Percentiles rank a stretch among this genome's conserved stretches.
Evolutionary conservation across 805 yeast genomes (phyloP).

Genomic region (Torulaspora quercuum): DNA sequence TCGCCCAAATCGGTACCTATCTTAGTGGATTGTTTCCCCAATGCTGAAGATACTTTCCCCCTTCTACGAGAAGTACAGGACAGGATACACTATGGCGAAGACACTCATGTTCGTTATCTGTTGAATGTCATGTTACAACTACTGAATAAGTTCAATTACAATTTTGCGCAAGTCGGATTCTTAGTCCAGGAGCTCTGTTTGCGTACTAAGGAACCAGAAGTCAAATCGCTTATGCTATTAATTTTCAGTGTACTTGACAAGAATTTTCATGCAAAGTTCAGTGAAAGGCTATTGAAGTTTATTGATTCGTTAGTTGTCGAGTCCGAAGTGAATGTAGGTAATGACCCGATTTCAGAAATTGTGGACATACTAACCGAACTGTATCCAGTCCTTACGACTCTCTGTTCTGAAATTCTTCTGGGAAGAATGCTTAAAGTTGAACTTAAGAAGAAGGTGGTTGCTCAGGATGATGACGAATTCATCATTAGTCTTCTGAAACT

Average conservation of each 20-base stretch:
- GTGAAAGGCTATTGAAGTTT: constrained; percentile 18
- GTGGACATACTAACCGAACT: constrained; percentile 26
- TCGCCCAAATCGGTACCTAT: constrained; percentile 22
- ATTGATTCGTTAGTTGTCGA: constrained; percentile 27
- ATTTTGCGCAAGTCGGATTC: constrained; percentile 25
- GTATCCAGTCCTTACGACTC: constrained; percentile 29
- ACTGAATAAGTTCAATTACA: constrained; percentile 28
- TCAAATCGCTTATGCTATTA: constrained; percentile 24
- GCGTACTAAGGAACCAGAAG: constrained; percentile 20
- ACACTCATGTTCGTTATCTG: constrained; percentile 19
- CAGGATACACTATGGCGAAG: constrained; percentile 24
- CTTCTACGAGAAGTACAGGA: constrained; percentile 20
- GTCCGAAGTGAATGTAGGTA: constrained; percentile 26
- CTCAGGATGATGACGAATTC: constrained; percentile 20
- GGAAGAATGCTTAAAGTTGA: constrained; percentile 30
- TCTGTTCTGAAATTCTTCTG: constrained; percentile 33
- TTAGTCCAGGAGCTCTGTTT: constrained; percentile 27
- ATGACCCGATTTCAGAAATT: constrained; percentile 23
- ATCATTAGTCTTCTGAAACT: constrained; percentile 34
- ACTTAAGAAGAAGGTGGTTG: constrained; percentile 21
- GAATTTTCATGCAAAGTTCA: constrained; percentile 20
- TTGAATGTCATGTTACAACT: constrained; percentile 29
- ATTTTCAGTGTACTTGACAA: constrained; percentile 22
- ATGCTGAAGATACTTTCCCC: constrained; percentile 18
- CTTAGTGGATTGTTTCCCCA: constrained; percentile 24